Evolutionary conservation across 805 yeast genomes (phyloP), one percentile per base, ranked within the genome.

Genomic region (Metschnikowia anglica): DNA sequence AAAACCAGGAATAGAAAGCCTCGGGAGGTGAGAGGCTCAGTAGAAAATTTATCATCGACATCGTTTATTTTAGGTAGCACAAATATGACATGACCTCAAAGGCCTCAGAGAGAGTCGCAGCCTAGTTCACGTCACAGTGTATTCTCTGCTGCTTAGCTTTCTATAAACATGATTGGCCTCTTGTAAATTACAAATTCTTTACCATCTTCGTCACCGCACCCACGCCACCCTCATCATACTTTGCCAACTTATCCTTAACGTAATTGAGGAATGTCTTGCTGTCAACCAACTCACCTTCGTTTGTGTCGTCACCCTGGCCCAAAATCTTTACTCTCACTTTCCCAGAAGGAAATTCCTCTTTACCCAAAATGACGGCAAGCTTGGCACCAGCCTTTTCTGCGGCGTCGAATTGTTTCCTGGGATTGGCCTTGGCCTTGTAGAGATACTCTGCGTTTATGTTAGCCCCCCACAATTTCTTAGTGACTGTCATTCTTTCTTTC

Each of bases 371-470:
- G 33, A 93, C 96, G 10, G 93, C 96, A 34, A 89, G 56, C 46
- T 89, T 83, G 56, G 95, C 88, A 18, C 97, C 98, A 2, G 88
- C 72, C 67, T 88, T 90, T 57, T 93, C 99, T 32, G 99, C 98
- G 38, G 97, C 95, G 56, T 91, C 98, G 52, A 93, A 93, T 70
- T 93, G 99, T 66, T 91, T 93, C 64, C 96, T 84, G 45, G 89
- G 85, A 65, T 93, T 93, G 43, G 95, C 95, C 72, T 93, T 93
- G 43, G 88, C 78, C 68, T 93, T 93, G 73, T 88, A 93, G 48
- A 91, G 74, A 64, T 82, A 95, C 70, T 93, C 99, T 35, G 95
- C 74, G 62, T 88, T 95, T 51, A 93, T 82, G 26, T 93, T 97
- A 7, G 84, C 85, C 30, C 73, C 73, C 99, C 99, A 93, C 55